Base-by-base conservation (phyloP, 495 filamentous ascomycete species). In the Xylaria telfairii region DNA sequence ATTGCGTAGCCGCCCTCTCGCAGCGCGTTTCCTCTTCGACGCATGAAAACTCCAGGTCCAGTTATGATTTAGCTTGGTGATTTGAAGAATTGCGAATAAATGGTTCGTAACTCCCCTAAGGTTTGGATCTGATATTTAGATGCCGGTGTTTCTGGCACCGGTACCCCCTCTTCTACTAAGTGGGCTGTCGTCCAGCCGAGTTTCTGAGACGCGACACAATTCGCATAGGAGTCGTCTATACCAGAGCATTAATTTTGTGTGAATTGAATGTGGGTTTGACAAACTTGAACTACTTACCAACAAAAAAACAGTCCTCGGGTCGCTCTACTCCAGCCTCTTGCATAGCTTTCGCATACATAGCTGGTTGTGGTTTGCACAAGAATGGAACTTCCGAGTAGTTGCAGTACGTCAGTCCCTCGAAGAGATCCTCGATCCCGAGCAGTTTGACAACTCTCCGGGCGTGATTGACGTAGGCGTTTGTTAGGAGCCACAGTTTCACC, bases 391-490 rank as follows among this genome's bases (percentile, higher is more conserved):
- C 73, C 46, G 78, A 82, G 80, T 98, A 99, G 78, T 99, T 92
- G 75, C 96, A 99, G 75, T 89, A 98, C 0, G 96, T 98, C 69
- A 98, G 85, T 0, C 95, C 95, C 73, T 97, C 95, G 78, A 98
- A 98, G 32, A 93, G 80, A 79, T 96, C 93, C 15, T 96, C 93
- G 24, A 98, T 80, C 34, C 87, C 90, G 3, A 99, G 84, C 34
- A 99, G 78, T 72, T 85, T 89, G 19, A 98, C 87, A 9, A 99
- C 96, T 24, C 94, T 82, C 71, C 87, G 89, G 7, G 88, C 96
- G 75, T 99, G 96, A 53, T 84, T 98, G 72, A 97, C 81, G 76
- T 98, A 97, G 47, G 96, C 96, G 76, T 99, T 99, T 0, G 96
- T 99, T 69, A 99, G 89, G 3, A 99, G 87, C 96, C 96, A 98